Evolutionary conservation across 352 stramenopile species (phyloP).

Genomic region (Phytophthora megakarya): DNA sequence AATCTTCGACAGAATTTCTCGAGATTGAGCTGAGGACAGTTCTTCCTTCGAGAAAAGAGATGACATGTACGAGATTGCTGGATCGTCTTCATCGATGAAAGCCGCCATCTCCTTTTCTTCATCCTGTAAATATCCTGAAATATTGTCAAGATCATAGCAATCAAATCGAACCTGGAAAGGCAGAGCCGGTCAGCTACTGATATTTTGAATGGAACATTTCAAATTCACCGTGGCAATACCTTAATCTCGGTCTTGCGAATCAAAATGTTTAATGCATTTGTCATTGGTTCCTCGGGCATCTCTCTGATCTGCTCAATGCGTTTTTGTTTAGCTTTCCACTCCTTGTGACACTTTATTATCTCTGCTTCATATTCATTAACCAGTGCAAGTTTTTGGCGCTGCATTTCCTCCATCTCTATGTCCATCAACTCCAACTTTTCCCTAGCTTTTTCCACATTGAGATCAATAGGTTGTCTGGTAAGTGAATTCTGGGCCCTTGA

Average conservation of each 20-base stretch:
- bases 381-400: conserved; percentile 22
- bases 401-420: conserved; percentile 34
- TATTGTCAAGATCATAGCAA: conserved; percentile 40
- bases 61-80: conserved; percentile 42
- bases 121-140: conserved; percentile 38
- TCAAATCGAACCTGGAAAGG: conserved; percentile 45
- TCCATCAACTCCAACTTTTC: conserved; percentile 43
- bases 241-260: conserved; percentile 58
- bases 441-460: conserved; percentile 24
- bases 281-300: conserved; percentile 28
- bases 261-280: conserved; percentile 56
- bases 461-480: conserved; percentile 13
- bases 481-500: conserved; percentile 3
- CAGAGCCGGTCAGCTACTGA: conserved; percentile 4
- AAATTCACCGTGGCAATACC: conserved; percentile 29
- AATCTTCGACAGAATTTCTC: conserved; percentile 41
- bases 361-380: conserved; percentile 17
- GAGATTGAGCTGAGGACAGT: conserved; percentile 28
- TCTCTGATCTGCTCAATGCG: conserved; percentile 48
- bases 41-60: conserved; percentile 44
- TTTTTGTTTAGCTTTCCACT: conserved; percentile 47
- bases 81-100: conserved; percentile 41
- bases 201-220: background rate
- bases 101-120: conserved; percentile 46
- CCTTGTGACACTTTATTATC: conserved; percentile 34